These are phyloP conservation scores for Coleophoma cylindrospora DNA, from an alignment of 2,329 filamentous ascomycete genomes.

Conservation along the genomic window DNA sequence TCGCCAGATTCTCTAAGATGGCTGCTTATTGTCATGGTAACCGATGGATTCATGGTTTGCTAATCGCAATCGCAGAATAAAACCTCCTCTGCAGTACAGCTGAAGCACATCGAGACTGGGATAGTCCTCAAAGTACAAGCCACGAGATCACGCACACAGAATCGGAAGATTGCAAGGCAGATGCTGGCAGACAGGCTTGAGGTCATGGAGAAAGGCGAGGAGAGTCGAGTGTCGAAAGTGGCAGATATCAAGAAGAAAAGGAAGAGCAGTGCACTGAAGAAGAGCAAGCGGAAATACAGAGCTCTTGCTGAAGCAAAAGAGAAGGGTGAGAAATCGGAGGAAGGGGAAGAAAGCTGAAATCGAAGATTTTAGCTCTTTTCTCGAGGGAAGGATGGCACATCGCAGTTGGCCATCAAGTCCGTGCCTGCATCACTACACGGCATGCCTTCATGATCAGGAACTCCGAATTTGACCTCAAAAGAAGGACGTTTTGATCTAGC, in stretches of 20 bases:
- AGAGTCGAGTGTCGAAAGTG: constrained; percentile 62
- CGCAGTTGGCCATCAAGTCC: too few species aligned
- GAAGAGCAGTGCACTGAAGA: constrained; percentile 74
- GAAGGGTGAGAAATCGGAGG: neutral
- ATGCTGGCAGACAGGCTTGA: constrained; percentile 58
- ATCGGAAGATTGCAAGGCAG: constrained; percentile 77
- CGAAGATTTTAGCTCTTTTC: too few species aligned
- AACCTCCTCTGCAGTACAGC: constrained; percentile 89
- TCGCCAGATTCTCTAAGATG: neutral
- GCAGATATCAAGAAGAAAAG: constrained; percentile 59
- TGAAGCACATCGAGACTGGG: constrained; percentile 85
- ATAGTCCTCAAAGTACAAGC: constrained; percentile 93
- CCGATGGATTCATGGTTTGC: too few species aligned
- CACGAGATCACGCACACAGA: constrained; percentile 81
- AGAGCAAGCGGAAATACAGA: constrained; percentile 75
- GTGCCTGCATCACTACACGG: too few species aligned
- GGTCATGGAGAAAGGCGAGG: constrained; percentile 63
- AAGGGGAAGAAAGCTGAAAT: constrained; percentile 6
- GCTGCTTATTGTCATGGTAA: too few species aligned
- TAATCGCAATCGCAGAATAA: constrained; percentile 60
- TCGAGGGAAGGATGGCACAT: too few species aligned
- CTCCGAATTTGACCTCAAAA: too few species aligned
- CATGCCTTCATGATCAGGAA: too few species aligned
- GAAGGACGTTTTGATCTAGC: too few species aligned
- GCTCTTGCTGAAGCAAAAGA: constrained; percentile 37